Base-by-base conservation (phyloP, 208 protist genomes). In the Trypanosoma avium region DNA sequence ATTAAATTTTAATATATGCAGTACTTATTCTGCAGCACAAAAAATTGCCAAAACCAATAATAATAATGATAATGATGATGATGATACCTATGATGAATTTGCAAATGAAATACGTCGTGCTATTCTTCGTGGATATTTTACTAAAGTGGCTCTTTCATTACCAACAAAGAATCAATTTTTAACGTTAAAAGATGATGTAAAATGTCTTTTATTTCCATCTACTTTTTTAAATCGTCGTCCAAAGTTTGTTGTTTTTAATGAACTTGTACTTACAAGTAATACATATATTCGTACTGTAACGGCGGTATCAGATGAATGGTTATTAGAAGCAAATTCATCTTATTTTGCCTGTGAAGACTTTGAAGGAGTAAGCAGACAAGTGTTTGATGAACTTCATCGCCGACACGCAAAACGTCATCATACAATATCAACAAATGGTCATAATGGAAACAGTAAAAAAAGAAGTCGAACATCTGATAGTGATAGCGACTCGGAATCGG, bases 171-270 rank as follows among this genome's bases (percentile, higher is more conserved):
- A 97, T 40, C 98, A 99, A 61, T 91, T 97, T 50, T 94, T 98
- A 32, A 94, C 88, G 0, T 69, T 99, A 15, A 99, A 99, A 75
- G 97, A 99, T 70, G 97, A 99, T 70, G 96, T 98, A 0, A 91
- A 90, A 60, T 88, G 84, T 57, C 63, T 92, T 19, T 78, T 98
- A 35, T 96, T 97, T 55, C 95, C 95, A 0, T 82, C 86, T 0
- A 97, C 92, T 2, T 93, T 79, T 50, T 84, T 97, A 61, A 93
- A 97, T 61, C 85, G 94, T 54, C 97, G 98, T 54, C 98, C 98
- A n/a, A 97, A 99, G 70, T 99, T 98, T 88, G 88, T 97, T 7
- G 71, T 99, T 2, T 99, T 98, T 74, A 96, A 99, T 75, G 98
- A 99, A 76, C 97, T 99, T 66, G 98, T 99, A 19, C 74, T 92